A percentile compares a stretch with the other conserved stretches of the same genome.
Evolutionary conservation across 192 early-diverging fungal species (phyloP).

Genomic region (Coemansia furcata): DNA sequence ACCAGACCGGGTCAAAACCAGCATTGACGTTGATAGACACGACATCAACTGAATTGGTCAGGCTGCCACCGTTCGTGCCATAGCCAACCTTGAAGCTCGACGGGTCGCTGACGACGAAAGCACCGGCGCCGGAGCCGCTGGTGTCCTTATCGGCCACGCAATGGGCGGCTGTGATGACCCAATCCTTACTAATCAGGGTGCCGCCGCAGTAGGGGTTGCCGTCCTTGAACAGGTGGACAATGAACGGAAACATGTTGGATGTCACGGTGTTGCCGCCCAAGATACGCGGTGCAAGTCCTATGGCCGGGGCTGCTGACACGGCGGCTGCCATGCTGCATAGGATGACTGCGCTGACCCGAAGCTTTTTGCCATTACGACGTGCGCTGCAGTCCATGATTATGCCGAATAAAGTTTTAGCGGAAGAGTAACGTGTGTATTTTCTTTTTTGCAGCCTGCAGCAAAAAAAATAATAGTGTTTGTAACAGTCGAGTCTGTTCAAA

Average conservation of each 20-base stretch:
- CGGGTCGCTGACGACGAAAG: conserved; percentile 10
- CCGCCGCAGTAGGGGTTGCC: conserved; percentile 41
- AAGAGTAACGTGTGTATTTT: too few species aligned
- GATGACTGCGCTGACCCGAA: not conserved
- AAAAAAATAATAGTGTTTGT: not conserved
- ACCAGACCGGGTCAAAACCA: conserved; percentile 42
- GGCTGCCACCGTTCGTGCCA: conserved; percentile 20
- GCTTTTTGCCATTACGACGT: not conserved
- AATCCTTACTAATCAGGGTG: conserved; percentile 35
- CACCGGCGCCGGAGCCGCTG: conserved; percentile 17
- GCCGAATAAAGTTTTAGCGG: too few species aligned
- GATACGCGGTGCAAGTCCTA: conserved; percentile 13
- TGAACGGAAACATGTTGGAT: conserved; percentile 37
- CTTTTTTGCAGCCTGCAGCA: not conserved
- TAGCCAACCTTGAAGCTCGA: conserved; percentile 29
- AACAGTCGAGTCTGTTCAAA: not conserved
- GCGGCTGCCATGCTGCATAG: conserved; percentile 8
- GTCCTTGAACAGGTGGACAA: conserved; percentile 46
- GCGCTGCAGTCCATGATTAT: not conserved
- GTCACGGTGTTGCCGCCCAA: conserved; percentile 38
- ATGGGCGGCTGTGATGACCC: conserved; percentile 54
- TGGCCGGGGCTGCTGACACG: not conserved
- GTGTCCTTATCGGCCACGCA: conserved; percentile 29
- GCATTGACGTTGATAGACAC: conserved; percentile 35
- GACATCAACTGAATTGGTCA: conserved; percentile 23